Base-by-base conservation (phyloP, 192 early-diverging fungal genomes). In the Diversispora epigaea region DNA sequence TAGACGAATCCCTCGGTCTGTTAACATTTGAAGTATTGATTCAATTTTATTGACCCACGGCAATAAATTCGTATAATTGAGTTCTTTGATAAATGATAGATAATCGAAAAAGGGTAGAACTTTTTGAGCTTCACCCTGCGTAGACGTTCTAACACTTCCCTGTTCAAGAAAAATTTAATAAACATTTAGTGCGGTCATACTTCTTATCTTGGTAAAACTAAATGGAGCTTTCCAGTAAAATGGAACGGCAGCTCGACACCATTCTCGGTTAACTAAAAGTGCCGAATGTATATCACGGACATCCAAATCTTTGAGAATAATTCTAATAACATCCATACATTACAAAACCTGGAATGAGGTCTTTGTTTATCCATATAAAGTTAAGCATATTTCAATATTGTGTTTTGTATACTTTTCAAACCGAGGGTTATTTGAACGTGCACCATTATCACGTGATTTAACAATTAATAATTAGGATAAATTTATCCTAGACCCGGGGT, bases 171-270 rank as follows among this genome's bases (percentile, higher is more conserved):
- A 71, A 3, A 55, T 41, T 71, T 56, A 19, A 22, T 71, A 71
- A 56, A 19, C 43, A 54, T 71, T 71, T 55, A 57, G 12, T 57
- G 69, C 52, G 15, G 40, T 10, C 6, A 0, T 56, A 15, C 69
- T 56, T 25, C 69, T 71, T 55, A 39, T 71, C 11, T 40, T 57
- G 10, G 69, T 56, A 71, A 39, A 71, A 71, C 69, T 71, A 19
- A 71, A 71, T 57, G 69, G 69, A 56, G 69, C 69, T 55, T 56
- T 71, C 69, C 69, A 71, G 56, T 71, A 71, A 17, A 71, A 50
- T 71, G 69, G 69, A 43, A 71, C 14, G 14, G 69, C 52, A 11
- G 54, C 10, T 50, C 49, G 49, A 5, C 49, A 50, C 49, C 49
- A 50, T 50, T 50, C 49, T 50, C 49, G 49, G 19, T 71, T 71